Base-by-base conservation (phyloP, 768 basidiomycete genomes). In the Trametes gibbosa region DNA sequence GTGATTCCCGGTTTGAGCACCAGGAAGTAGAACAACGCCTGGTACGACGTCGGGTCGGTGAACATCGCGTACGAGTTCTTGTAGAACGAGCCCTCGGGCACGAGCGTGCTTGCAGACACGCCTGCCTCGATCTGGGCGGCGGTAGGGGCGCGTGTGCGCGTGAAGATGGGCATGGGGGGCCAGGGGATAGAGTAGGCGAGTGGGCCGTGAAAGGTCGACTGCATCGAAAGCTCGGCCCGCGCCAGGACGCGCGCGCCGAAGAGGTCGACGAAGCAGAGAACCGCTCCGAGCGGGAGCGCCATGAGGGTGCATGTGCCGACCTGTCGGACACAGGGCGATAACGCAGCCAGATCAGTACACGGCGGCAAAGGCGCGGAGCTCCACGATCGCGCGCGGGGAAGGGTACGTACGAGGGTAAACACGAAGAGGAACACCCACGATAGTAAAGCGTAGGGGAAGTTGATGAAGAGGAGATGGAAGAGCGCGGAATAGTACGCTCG, bases 21-120 rank as follows among this genome's bases (percentile, higher is more conserved):
- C 60, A 93, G 80, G 74, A 93, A 93, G 70, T 93, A 92, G 77
- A 93, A 92, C 3, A 93, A 79, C 0, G 91, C 86, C 74, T 89
- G 89, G 71, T 90, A 92, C 17, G 90, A 89, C 5, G 87, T 89
- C 39, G 87, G 75, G 66, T 92, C 90, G 41, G 86, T 85, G 72
- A 92, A 92, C 90, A 92, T 90, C 6, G 87, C 81, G 65, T 90
- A 91, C 1, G 87, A 74, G 61, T 91, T 92, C 67, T 82, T 87
- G 73, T 92, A 90, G 74, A 92, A 92, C 5, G 89, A 89, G 0
- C 74, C 74, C 71, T 92, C 88, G 57, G 76, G 75, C 40, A 81
- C 71, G 62, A 27, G 51, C 3, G 62, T 63, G 46, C 54, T 27
- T 32, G 59, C 63, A 21, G 63, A 43, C 10, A 56, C 56, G 41